Percentiles rank a stretch among this genome's conserved stretches.
phyloP scores from a whole-genome alignment of 805 yeast species.

The Sporopachydermia lactativora region DNA sequence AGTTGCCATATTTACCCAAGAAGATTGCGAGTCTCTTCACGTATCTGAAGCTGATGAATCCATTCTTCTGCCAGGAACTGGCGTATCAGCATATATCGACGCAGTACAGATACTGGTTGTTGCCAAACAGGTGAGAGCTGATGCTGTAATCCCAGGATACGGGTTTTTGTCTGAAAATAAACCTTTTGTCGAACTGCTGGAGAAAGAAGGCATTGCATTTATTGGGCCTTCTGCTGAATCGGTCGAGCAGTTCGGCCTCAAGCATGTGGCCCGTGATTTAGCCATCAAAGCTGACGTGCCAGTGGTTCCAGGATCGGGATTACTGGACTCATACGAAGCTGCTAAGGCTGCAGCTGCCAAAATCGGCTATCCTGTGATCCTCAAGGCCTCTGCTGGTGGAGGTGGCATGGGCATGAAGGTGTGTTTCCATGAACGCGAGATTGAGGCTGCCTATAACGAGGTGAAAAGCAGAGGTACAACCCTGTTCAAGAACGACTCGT shows the following conservation, averaged over 20 bases:
- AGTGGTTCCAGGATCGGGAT: conserved; percentile 16
- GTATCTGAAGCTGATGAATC: conserved; percentile 17
- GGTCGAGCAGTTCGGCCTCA: conserved; percentile 16
- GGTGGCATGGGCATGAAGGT: conserved; percentile 20
- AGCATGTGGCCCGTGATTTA: conserved; percentile 16
- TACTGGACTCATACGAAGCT: conserved; percentile 8
- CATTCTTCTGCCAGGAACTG: conserved; percentile 13
- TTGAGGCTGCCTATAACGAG: conserved; percentile 9
- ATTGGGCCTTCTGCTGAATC: conserved; percentile 17
- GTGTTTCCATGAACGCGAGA: conserved; percentile 9
- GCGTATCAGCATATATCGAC: conserved; percentile 18
- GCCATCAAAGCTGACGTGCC: conserved; percentile 16
- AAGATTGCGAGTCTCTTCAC: conserved; percentile 18
- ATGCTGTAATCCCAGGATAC: conserved; percentile 27
- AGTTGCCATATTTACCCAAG: conserved; percentile 15
- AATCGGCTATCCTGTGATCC: conserved; percentile 16
- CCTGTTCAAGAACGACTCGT: conserved; percentile 13
- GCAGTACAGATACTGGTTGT: conserved; percentile 14
- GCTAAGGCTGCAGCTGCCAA: conserved; percentile 9
- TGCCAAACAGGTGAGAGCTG: conserved; percentile 19
- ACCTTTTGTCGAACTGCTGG: conserved; percentile 12
- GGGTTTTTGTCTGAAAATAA: too few relatives aligned
- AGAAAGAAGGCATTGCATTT: conserved; percentile 11
- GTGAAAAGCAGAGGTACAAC: conserved; percentile 16
- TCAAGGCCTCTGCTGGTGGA: conserved; percentile 20